Base-by-base conservation (phyloP, 495 filamentous ascomycete genomes). In the Penicillium chermesinum region DNA sequence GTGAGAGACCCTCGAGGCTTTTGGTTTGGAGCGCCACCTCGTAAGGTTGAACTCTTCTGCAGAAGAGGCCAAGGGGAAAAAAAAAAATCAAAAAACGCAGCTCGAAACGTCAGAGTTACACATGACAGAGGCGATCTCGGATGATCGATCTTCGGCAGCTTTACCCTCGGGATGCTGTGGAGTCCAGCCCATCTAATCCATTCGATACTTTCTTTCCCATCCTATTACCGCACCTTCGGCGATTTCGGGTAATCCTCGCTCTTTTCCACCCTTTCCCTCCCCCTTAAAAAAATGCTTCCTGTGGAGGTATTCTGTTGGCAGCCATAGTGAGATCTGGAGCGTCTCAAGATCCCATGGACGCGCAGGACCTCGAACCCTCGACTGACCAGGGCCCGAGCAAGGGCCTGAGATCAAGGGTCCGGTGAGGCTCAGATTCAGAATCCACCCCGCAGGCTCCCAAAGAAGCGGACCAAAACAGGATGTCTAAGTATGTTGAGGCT, bases 401-500 rank as follows among this genome's bases (percentile, higher is more conserved):
- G 50, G 4, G 25, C 40, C 18, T 14, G 38, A 41, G 33, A 32
- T 32, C 42, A 21, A 36, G 16, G 25, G 52, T 35, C 18, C 41
- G 35, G 49, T n/a, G 40, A 46, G 6, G 60, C 53, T 15, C 40
- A 16, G 15, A 34, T 44, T 9, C 55, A 42, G 30, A 55, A 53
- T 44, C 48, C 55, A 35, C 25, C 58, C 20, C 55, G 55, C 41
- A 64, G 57, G 53, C 47, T 39, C 16, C 58, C 66, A 13, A 73
- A 67, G 55, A 96, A 89, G 63, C 79, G 93, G 57, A 96, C 93
- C 33, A 98, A 98, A 70, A 96, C 93, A 1, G 93, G 93, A 18
- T 98, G 93, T 66, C 73, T 98, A 49, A 98, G 88, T 93, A 79
- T 61, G 87, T 79, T 49, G 37, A 35, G 16, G 14, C 45, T 8